Base-by-base conservation (phyloP, 1,284 basidiomycete genomes). In the Cutaneotrichosporon sp. region DNA sequence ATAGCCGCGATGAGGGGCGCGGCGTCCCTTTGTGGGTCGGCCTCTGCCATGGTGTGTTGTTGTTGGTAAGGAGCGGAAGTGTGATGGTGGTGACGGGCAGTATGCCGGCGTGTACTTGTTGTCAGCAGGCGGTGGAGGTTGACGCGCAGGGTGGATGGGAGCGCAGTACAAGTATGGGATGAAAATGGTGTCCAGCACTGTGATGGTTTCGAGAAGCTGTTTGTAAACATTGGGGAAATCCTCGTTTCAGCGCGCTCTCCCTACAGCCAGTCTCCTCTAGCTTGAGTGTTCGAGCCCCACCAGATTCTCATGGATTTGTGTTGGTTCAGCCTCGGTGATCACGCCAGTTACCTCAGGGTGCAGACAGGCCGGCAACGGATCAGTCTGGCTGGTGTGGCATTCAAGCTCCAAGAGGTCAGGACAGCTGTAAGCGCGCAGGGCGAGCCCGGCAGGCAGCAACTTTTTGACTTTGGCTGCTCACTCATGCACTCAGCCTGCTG, bases 351-450 rank as follows among this genome's bases (percentile, higher is more conserved):
- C 58, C 60, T 31, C 56, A 58, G 38, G 60, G 50, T 42, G 38
- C 61, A 47, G 73, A 69, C 67, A 78, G 74, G 76, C 76, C 74
- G 74, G 76, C 59, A 74, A 78, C 74, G 74, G 76, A 78, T 75
- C 76, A 78, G 67, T 70, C 72, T 67, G 72, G 67, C 73, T 73
- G 67, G 62, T 66, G 64, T 78, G 73, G 72, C 76, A 73, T 75
- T 70, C 67, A 62, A 56, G 66, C 74, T 75, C 67, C 67, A 74
- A 75, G 74, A 72, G 74, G 74, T 68, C 66, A 59, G 72, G 76
- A 75, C 70, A 62, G 68, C 60, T 65, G 69, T 75, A 72, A 73
- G 74, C 70, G 74, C 74, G 76, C 65, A 76, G 70, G 58, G 71
- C 71, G 71, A 69, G 68, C 76, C 76, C 74, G 76, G 68, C 71